A percentile compares a stretch with the other conserved stretches of the same genome.
Conservation (phyloP, 495 filamentous ascomycete species). For the Penicillium salamii region DNA sequence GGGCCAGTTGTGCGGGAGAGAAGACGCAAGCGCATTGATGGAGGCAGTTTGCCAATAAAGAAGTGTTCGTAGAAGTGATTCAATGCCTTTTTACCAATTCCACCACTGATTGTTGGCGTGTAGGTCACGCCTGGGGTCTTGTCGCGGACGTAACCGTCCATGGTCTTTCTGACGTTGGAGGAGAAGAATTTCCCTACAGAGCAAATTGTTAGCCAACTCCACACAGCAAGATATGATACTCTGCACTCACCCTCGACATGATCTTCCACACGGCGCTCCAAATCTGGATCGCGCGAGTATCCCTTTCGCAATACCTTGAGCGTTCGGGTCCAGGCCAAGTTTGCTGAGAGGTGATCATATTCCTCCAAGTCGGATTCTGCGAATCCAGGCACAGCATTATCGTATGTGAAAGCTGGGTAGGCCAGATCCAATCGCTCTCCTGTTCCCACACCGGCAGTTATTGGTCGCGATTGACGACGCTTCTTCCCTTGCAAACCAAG, state of each 20-base stretch:
- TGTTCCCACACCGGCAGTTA: conserved; percentile 54
- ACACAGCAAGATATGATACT: not conserved
- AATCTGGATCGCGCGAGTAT: conserved; percentile 56
- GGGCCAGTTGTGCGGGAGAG: conserved; percentile 65
- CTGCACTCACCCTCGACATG: conserved; percentile 51
- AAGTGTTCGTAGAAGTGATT: conserved; percentile 69
- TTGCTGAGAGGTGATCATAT: conserved; percentile 51
- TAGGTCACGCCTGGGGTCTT: conserved; percentile 55
- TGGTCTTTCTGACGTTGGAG: conserved; percentile 41
- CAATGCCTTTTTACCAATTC: conserved; percentile 65
- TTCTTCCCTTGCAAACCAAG: conserved; percentile 64
- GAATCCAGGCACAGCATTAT: conserved; percentile 51
- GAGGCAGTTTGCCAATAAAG: conserved; percentile 70
- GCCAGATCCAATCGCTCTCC: conserved; percentile 43
- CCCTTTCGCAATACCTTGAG: conserved; percentile 50
- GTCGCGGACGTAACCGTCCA: conserved; percentile 51
- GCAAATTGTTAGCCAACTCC: not conserved
- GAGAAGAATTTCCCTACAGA: conserved; percentile 46
- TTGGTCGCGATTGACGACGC: conserved; percentile 41
- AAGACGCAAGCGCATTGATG: conserved; percentile 64
- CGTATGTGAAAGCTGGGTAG: conserved; percentile 48
- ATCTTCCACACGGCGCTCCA: conserved; percentile 59
- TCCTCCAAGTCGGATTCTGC: conserved; percentile 52
- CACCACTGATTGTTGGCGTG: conserved; percentile 63
- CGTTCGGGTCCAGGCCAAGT: conserved; percentile 56